Conservation (phyloP, 129 eudicot genomes). For the Glebionis coronaria region DNA sequence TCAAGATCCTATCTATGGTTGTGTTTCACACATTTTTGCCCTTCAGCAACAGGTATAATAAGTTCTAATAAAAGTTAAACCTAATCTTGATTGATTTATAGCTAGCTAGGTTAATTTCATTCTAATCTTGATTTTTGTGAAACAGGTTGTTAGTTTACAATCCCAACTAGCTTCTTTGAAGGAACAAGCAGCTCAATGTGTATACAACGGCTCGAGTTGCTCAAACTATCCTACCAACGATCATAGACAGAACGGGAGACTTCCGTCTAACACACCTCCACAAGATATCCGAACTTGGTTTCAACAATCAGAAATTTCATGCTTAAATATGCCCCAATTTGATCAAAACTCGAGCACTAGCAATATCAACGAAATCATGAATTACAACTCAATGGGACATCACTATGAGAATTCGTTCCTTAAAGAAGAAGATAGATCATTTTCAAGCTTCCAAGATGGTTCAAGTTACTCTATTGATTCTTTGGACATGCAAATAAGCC, state of each 20-base stretch:
- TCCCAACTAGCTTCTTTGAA: slow-evolving; percentile 74
- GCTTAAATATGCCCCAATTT: slow-evolving; percentile 50
- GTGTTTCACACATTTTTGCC: slow-evolving; percentile 93
- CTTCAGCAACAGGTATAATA: slow-evolving; percentile 86
- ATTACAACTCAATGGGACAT: slow-evolving; percentile 32
- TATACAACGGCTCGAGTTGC: slow-evolving; percentile 32
- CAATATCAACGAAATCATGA: slow-evolving; percentile 36
- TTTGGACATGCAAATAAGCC: slow-evolving; percentile 43
- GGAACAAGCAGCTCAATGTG: slow-evolving; percentile 63
- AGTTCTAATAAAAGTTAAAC: slow-evolving; percentile 1
- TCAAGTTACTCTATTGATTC: slow-evolving; percentile 62
- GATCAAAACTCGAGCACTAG: slow-evolving; percentile 28
- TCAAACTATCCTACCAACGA: slow-evolving; percentile 42
- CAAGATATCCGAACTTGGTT: slow-evolving; percentile 71
- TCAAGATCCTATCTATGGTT: slow-evolving; percentile 98
- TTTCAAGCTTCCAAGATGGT: slow-evolving; percentile 56
- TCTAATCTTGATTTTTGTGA: slow-evolving; percentile 14
- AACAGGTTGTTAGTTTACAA: slow-evolving; percentile 87
- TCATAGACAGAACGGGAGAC: slow-evolving; percentile 38
- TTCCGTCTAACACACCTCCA: slow-evolving; percentile 40
- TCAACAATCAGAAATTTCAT: slow-evolving; percentile 50
- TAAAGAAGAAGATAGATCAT: slow-evolving; percentile 52
- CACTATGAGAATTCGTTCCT: slow-evolving; percentile 30
- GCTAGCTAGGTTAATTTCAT: neutral
- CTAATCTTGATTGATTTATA: slow-evolving; percentile 9